Evolutionary conservation across 1,139 yeast genomes (phyloP).

Genomic region (Taiozyma sp.): DNA sequence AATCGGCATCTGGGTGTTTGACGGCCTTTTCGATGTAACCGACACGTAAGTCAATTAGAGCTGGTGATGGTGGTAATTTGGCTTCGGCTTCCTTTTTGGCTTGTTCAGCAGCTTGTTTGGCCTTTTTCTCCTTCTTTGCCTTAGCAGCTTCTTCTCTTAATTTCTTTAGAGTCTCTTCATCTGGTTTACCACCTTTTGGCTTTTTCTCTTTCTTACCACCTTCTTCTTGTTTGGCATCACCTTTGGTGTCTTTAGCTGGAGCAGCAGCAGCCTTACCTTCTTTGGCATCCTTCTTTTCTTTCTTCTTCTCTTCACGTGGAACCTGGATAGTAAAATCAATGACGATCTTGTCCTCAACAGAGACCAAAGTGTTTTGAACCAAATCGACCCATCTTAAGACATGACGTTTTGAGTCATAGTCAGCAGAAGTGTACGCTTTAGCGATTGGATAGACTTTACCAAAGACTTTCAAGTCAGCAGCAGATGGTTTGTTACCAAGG

Average conservation of each 20-base stretch:
- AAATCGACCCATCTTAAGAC: conserved; percentile 88
- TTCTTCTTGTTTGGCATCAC: conserved; percentile 13
- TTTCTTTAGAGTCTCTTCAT: conserved; percentile 60
- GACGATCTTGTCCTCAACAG: conserved; percentile 43
- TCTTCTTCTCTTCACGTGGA: conserved; percentile 63
- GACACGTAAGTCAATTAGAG: conserved; percentile 86
- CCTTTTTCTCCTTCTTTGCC: conserved; percentile 70
- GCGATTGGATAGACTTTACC: conserved; percentile 58
- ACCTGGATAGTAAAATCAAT: conserved; percentile 57
- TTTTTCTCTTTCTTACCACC: conserved; percentile 27
- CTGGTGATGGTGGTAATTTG: conserved; percentile 63
- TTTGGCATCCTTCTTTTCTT: conserved; percentile 44
- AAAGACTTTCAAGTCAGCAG: conserved; percentile 64
- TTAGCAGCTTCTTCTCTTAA: conserved; percentile 66
- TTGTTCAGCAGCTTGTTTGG: conserved; percentile 55
- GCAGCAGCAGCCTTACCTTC: conserved; percentile 24
- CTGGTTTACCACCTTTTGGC: conserved; percentile 38
- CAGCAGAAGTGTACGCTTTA: conserved; percentile 41
- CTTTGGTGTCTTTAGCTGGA: conserved; percentile 24
- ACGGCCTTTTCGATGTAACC: conserved; percentile 96
- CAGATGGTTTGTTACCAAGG: conserved; percentile 58
- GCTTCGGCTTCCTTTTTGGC: conserved; percentile 46
- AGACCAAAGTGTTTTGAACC: conserved; percentile 60
- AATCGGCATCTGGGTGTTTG: conserved; percentile 97
- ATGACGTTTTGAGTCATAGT: conserved; percentile 65